phyloP scores from a whole-genome alignment of 2,329 filamentous ascomycete species.

The Aureobasidium sp. region DNA sequence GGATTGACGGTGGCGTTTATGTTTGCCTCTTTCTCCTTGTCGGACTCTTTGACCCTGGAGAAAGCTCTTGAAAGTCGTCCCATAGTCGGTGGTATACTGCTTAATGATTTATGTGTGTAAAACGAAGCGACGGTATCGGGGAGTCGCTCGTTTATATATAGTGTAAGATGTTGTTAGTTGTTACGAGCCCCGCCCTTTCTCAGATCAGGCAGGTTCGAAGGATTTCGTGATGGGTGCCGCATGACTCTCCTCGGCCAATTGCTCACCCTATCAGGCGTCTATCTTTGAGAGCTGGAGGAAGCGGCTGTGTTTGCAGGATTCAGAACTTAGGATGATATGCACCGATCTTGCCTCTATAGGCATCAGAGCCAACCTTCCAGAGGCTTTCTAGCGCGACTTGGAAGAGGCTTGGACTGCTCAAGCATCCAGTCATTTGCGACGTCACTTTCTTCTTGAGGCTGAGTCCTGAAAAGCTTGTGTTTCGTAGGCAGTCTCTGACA shows the following conservation, averaged over 20 bases:
- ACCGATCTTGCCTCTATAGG: not conserved
- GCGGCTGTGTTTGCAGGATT: not conserved
- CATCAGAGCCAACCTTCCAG: not conserved
- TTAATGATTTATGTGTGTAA: not conserved
- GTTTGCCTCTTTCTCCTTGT: constrained; percentile 27
- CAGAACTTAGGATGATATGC: not conserved
- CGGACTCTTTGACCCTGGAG: constrained; percentile 17
- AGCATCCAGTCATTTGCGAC: not conserved
- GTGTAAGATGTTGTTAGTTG: not conserved
- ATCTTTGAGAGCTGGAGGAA: not conserved
- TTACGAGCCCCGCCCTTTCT: not conserved
- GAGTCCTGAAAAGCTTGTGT: not conserved
- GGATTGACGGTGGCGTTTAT: constrained; percentile 20
- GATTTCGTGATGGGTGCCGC: not conserved
- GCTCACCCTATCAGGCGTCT: not conserved
- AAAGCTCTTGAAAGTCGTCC: constrained; percentile 25
- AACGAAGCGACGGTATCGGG: not conserved
- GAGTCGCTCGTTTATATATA: not conserved
- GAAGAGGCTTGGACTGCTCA: constrained; percentile 11
- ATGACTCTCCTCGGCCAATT: not conserved
- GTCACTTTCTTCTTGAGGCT: not conserved
- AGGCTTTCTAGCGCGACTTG: constrained; percentile 13
- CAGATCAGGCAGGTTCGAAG: not conserved
- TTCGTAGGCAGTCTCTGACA: not conserved
- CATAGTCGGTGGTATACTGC: not conserved